These are phyloP conservation scores for Volvox africanus DNA, from an alignment of 139 green algal species.

Conservation along the genomic window DNA sequence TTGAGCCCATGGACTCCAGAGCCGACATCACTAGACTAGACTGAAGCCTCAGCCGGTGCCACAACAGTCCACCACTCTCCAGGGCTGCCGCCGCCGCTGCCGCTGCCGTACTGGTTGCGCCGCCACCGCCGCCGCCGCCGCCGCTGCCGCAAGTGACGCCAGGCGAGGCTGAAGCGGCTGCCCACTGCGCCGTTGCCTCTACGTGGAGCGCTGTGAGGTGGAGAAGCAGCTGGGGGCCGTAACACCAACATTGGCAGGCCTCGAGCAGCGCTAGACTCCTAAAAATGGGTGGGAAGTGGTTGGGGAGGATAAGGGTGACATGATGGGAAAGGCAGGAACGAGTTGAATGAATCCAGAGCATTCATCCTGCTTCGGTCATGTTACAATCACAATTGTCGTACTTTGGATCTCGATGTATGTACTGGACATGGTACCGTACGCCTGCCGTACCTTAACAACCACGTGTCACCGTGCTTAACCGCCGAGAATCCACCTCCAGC, in stretches of 20 bases:
- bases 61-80: slow-evolving; percentile 12
- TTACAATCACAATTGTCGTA: too few relatives aligned
- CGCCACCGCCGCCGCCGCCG: background rate
- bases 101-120: background rate
- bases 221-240: slow-evolving; percentile 31
- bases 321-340: too few relatives aligned
- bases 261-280: slow-evolving; percentile 39
- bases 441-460: background rate
- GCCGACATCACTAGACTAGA: background rate
- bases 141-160: background rate
- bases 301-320: too few relatives aligned
- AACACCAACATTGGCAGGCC: slow-evolving; percentile 19
- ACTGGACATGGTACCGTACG: too few relatives aligned
- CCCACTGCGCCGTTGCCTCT: slow-evolving; percentile 17
- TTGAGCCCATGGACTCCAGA: background rate
- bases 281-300: background rate
- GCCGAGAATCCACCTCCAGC: background rate
- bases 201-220: slow-evolving; percentile 35
- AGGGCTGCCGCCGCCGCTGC: slow-evolving; percentile 14
- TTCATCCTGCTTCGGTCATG: too few relatives aligned
- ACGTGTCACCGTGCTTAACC: slow-evolving; percentile 22
- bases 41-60: slow-evolving; percentile 34
- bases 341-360: too few relatives aligned
- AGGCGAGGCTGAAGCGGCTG: background rate
- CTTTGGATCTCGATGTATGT: too few relatives aligned